phyloP scores from a whole-genome alignment of 1,284 basidiomycete genomes.

The Cutaneotrichosporon sp. region DNA sequence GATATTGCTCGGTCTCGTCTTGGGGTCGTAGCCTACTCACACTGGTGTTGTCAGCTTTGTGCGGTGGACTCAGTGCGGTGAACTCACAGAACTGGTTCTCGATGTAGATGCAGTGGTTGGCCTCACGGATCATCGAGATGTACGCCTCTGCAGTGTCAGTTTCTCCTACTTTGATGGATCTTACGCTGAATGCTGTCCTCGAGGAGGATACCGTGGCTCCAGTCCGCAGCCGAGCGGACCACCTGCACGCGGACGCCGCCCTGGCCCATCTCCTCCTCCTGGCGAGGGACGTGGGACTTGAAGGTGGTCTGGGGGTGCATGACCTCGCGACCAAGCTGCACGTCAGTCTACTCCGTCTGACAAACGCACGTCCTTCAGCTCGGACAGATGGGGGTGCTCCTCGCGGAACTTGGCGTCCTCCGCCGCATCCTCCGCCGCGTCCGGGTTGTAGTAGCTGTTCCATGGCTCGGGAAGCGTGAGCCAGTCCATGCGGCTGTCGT shows the following conservation, averaged over 20 bases:
- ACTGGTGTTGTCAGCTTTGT: conserved; percentile 25
- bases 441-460: conserved; percentile 36
- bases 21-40: conserved; percentile 20
- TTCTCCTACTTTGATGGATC: conserved; percentile 33
- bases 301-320: conserved; percentile 51
- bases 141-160: conserved; percentile 58
- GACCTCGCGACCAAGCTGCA: conserved; percentile 41
- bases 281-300: conserved; percentile 42
- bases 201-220: conserved; percentile 84
- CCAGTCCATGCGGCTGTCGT: conserved; percentile 64
- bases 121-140: conserved; percentile 75
- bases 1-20: background rate
- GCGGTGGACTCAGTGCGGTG: background rate
- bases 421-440: conserved; percentile 26
- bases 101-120: conserved; percentile 86
- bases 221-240: conserved; percentile 80
- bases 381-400: conserved; percentile 51
- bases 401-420: conserved; percentile 39
- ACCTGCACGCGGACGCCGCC: conserved; percentile 48
- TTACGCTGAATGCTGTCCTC: conserved; percentile 84
- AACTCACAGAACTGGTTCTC: conserved; percentile 91
- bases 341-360: background rate
- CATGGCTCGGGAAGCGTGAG: conserved; percentile 69
- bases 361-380: conserved; percentile 47
- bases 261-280: conserved; percentile 42